Evolutionary conservation across 306 rosid genomes (phyloP), one percentile per base, ranked within the genome.

Genomic region (Pueraria montana): DNA sequence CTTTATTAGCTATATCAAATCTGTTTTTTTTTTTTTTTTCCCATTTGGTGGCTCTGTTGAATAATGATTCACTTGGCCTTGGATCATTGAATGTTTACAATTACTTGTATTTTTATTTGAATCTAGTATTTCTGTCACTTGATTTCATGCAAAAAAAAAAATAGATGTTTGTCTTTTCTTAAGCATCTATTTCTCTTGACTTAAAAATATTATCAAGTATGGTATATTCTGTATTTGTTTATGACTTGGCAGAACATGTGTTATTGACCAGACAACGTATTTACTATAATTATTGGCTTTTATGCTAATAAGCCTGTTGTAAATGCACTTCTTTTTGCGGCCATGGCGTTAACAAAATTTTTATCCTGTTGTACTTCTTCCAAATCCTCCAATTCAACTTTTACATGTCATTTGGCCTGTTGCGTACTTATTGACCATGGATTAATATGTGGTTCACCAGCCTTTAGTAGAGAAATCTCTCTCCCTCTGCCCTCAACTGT

Each of bases 391-490:
- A 61, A 23, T 58, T 58, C 10, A n/a, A 4, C 38, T 62, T 81
- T 63, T 81, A 23, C 50, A 34, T 48, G 50, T 63, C 38, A 17
- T 52, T 49, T 73, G 11, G 21, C 32, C 56, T 52, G 34, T 58
- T 40, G 32, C 43, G 5, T 34, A 0, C 40, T 34, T 34, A 34
- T 34, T 5, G 40, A 34, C 40, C 40, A 4, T 34, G 40, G 40
- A 34, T 34, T 34, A 34, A 34, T 34, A 34, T 34, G 26, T 45
- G 42, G 68, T 82, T 61, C 77, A 32, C 14, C 23, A 42, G 21
- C 11, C 62, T 56, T 63, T 79, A 64, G 18, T 55, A 26, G 49
- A 55, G 56, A 53, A 42, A 43, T 73, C 49, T 66, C 45, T 42
- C 11, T 34, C 5, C 50, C n/a, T 61, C 42, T 62, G 40, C 42